phyloP scores from a whole-genome alignment of 345 rosid species.

The Lumnitzera racemosa region DNA sequence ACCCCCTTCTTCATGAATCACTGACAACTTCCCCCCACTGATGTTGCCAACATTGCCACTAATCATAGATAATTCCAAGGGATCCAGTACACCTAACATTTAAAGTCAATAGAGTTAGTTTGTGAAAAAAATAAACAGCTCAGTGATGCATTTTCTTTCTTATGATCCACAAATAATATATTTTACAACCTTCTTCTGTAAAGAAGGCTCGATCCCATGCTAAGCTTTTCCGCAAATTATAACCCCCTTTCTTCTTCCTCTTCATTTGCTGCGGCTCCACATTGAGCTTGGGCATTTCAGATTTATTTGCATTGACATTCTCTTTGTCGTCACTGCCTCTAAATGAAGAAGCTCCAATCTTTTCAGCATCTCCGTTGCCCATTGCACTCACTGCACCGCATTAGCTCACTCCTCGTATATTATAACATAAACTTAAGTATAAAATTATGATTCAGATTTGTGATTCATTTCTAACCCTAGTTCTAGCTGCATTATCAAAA shows the following conservation, averaged over 20 bases:
- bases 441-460: no score
- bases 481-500: no score
- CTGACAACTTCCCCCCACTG: slow-evolving; percentile 38
- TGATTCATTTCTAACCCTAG: no score
- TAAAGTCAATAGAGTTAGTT: background rate
- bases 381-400: slow-evolving; percentile 19
- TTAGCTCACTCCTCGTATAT: background rate
- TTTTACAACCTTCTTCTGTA: slow-evolving; percentile 71
- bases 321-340: slow-evolving; percentile 35
- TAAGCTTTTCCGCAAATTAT: slow-evolving; percentile 79
- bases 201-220: slow-evolving; percentile 89
- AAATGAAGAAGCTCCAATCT: slow-evolving; percentile 11
- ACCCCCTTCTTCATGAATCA: slow-evolving; percentile 47
- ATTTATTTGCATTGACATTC: slow-evolving; percentile 34
- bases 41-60: slow-evolving; percentile 32
- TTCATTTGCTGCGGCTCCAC: slow-evolving; percentile 78
- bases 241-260: slow-evolving; percentile 76
- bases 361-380: slow-evolving; percentile 9
- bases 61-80: slow-evolving; percentile 61
- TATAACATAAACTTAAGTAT: no score
- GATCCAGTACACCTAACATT: slow-evolving; percentile 56
- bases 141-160: background rate
- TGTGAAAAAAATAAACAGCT: no score
- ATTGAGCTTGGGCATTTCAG: slow-evolving; percentile 41
- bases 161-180: background rate